Base-by-base conservation (phyloP, 129 eudicot genomes). In the Artemisia annua region DNA sequence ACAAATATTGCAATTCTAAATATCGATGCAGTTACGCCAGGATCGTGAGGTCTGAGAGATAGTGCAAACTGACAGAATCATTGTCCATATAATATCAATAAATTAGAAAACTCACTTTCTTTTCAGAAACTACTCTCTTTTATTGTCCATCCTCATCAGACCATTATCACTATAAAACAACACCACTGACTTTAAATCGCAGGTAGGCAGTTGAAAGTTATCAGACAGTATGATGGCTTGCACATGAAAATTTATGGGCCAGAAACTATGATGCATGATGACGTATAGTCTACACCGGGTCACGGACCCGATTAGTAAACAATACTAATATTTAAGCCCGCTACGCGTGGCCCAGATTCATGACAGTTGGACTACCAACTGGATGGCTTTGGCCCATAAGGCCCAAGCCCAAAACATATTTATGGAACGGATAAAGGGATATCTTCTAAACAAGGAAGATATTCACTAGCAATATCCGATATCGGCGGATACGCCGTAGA, bases 141-240 rank as follows among this genome's bases (percentile, higher is more conserved):
- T 58, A 58, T 58, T 58, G 39, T 58, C 64, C 39, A 58, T 22
- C 32, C 32, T 9, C 11, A 22, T 58, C 30, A 58, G 12, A 58
- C 64, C 64, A 58, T 17, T 17, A 17, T 22, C 39, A 58, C 35
- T 57, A 57, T 57, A 20, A 57, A 58, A 58, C 63, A 58, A 58
- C 32, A 57, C 14, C 13, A 19, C 64, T 58, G 24, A 58, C 64
- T 58, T 32, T 11, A 58, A 58, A 20, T 58, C 11, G 65, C 65
- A 59, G 65, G 65, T n/a, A 59, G 65, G 22, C 43, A 59, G 22
- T 43, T 59, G 6, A 59, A 59, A 24, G 39, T 22, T 59, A 59
- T 59, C 65, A 59, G 43, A 59, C 65, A 19, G 43, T 59, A 20
- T 9, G 16, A 59, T 24, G 26, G 26, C 43, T 3, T 59, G 43